Conservation (phyloP, 805 yeast species). For the Sugiyamaella smithiae region DNA sequence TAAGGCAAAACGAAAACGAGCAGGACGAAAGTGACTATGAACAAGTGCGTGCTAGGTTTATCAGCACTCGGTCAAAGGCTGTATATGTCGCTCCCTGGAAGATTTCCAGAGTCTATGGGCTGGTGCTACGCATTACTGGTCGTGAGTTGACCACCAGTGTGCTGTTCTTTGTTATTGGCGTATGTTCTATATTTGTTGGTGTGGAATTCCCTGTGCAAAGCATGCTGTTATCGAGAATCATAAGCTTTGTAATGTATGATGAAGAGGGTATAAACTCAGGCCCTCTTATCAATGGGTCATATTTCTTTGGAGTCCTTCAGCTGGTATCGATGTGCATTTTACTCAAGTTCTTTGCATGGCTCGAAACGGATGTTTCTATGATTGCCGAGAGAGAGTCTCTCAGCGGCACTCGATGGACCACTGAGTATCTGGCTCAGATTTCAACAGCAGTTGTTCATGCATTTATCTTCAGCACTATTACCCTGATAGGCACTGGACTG, state of each 20-base stretch:
- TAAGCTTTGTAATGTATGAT: conserved; percentile 2
- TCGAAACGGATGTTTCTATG: neutral
- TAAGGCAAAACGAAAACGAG: neutral
- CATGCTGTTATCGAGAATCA: neutral
- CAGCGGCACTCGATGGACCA: neutral
- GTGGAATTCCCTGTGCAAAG: conserved; percentile 2
- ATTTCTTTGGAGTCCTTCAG: neutral
- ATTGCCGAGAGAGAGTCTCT: neutral
- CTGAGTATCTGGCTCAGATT: neutral
- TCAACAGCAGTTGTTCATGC: neutral
- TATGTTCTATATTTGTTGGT: neutral
- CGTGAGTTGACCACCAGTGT: neutral
- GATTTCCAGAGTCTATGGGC: neutral
- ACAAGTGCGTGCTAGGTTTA: neutral
- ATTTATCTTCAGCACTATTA: neutral
- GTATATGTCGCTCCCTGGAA: neutral
- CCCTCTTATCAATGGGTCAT: neutral
- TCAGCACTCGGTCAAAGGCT: conserved; percentile 3
- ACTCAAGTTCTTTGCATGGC: neutral
- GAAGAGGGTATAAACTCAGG: neutral
- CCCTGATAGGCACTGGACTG: neutral
- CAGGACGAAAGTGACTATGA: neutral
- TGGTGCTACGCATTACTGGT: neutral
- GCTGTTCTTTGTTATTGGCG: neutral
- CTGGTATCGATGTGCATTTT: conserved; percentile 1